Percentiles rank a stretch among this genome's conserved stretches.
These are phyloP conservation scores for Ceratocystis albifundus DNA, from an alignment of 2,329 filamentous ascomycete species.

Conservation along the genomic window DNA sequence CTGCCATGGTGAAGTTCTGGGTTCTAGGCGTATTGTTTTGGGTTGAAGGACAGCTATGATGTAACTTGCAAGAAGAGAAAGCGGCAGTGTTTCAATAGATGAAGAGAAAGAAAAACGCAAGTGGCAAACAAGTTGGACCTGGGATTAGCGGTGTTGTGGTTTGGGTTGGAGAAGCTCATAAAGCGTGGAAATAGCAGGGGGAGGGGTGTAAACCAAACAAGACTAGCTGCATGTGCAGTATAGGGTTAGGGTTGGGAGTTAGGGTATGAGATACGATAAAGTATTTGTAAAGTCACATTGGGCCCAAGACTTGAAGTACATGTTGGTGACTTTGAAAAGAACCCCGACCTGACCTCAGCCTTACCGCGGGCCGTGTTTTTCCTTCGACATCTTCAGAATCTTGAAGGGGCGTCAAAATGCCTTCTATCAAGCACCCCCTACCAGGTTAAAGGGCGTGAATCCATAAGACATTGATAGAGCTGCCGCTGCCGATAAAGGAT, in stretches of 20 bases:
- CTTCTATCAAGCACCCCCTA: background rate
- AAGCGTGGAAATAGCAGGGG: background rate
- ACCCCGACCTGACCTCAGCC: too few relatives aligned
- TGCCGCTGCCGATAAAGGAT: conserved; percentile 7
- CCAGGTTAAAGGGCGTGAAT: background rate
- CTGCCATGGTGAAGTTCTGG: conserved; percentile 13
- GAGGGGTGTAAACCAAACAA: too few relatives aligned
- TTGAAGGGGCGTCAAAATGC: background rate
- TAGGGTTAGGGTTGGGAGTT: conserved; percentile 12
- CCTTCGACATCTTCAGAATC: too few relatives aligned
- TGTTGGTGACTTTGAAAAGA: too few relatives aligned
- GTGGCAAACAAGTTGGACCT: background rate
- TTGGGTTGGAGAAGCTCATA: background rate
- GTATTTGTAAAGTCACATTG: background rate
- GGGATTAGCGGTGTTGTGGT: background rate
- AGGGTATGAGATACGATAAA: too few relatives aligned
- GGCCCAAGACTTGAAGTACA: too few relatives aligned
- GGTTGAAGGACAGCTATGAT: background rate
- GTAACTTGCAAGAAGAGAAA: background rate
- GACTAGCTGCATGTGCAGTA: background rate
- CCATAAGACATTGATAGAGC: background rate
- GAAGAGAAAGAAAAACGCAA: background rate
- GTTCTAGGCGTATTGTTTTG: background rate
- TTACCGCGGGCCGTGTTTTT: too few relatives aligned
- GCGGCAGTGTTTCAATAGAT: background rate